Evolutionary conservation across 139 green algal species (phyloP).

Genomic region (Medakamo hakoo): DNA sequence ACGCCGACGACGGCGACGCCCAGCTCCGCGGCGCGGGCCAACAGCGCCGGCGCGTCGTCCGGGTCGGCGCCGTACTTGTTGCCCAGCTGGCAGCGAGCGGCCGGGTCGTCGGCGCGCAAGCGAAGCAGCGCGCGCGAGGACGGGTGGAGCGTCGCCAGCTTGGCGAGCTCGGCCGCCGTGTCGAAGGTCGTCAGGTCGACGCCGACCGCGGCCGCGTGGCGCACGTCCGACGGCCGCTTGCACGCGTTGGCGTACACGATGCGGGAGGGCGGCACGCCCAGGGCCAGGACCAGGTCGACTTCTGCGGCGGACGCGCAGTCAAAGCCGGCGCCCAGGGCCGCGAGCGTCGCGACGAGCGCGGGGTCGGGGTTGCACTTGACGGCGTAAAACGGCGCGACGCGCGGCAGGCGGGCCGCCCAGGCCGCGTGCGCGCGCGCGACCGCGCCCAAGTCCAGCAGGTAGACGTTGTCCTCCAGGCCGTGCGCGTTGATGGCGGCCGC

Average conservation of each 20-base stretch:
- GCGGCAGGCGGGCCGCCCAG: constrained; percentile 65
- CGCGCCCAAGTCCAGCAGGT: constrained; percentile 74
- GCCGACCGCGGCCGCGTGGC: constrained; percentile 17
- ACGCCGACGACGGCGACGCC: constrained; percentile 67
- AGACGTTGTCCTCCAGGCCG: constrained; percentile 69
- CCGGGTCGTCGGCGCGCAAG: constrained; percentile 67
- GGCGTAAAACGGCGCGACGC: constrained; percentile 68
- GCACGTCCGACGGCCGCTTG: constrained; percentile 77
- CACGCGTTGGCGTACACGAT: constrained; percentile 92
- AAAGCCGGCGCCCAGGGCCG: constrained; percentile 77
- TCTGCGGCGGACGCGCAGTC: constrained; percentile 85
- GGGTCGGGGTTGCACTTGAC: constrained; percentile 92
- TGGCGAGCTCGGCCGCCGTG: constrained; percentile 75
- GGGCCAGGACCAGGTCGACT: constrained; percentile 53
- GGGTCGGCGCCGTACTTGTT: constrained; percentile 81
- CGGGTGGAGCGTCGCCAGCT: constrained; percentile 51
- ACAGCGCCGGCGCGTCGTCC: constrained; percentile 18
- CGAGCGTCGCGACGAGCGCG: constrained; percentile 62
- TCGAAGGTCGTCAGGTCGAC: constrained; percentile 86
- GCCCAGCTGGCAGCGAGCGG: constrained; percentile 29
- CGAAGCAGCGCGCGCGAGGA: constrained; percentile 62
- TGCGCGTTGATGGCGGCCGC: constrained; percentile 11
- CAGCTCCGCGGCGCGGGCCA: constrained; percentile 12
- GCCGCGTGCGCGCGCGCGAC: constrained; percentile 54
- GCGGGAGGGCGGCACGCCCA: constrained; percentile 53